Base-by-base conservation (phyloP, 768 basidiomycete species). In the Rhodotorula graminis region DNA sequence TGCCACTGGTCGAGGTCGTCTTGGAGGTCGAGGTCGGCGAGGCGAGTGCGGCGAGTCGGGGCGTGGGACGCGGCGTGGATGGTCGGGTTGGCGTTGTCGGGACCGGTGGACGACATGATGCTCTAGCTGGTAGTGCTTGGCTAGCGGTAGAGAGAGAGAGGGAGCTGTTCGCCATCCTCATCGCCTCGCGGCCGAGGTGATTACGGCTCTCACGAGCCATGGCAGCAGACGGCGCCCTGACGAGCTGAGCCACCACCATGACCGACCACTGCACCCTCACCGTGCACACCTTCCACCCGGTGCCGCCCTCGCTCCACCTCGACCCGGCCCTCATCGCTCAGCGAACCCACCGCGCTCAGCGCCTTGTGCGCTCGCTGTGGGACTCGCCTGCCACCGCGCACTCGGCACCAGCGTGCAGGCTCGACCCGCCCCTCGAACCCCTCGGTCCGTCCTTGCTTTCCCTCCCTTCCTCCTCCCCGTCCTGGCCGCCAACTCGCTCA, bases 61-160 rank as follows among this genome's bases (percentile, higher is more conserved):
- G 64, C 50, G 1, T 44, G n/a, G 19, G 72, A 58, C 12, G 81
- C 74, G 8, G 81, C 80, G 80, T 93, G 90, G 52, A 98, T 84
- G 19, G 87, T 89, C 2, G 95, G 95, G 81, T 97, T 97, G 27
- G 90, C 90, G 81, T 98, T 98, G 85, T 84, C 83, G 16, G 82
- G 79, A 14, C 64, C 69, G 64, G 79, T 47, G 42, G 49, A 44
- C 2, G 37, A 25, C 69, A 73, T 73, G 7, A 31, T 63, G 52
- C 37, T 16, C 29, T 21, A 47, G 25, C 31, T 7, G 16, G 47
- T n/a, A 42, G 46, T 0, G 33, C 14, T 23, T 46, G 16, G 9
- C 9, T 50, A 5, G 37, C 18, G 11, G 11, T 19, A 25, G 37
- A 25, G 11, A 21, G 65, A 44, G 56, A n/a, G 8, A 10, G 53